These are phyloP conservation scores for Aegle marmelos DNA, from an alignment of 345 rosid species.

Conservation along the genomic window DNA sequence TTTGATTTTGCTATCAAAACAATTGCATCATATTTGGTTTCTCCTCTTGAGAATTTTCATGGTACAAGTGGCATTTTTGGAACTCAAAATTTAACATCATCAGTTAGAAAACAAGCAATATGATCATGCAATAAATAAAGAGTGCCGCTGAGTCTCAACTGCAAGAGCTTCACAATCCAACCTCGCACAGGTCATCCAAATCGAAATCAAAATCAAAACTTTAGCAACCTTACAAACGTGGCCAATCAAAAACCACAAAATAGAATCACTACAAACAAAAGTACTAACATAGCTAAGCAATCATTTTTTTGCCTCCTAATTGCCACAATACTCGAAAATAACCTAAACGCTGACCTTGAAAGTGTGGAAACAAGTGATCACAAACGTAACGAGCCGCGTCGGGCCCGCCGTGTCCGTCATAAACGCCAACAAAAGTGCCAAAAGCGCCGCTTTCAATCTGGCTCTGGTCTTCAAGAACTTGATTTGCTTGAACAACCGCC, in stretches of 20 bases:
- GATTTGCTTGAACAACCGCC: conserved; percentile 92
- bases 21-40: too few species aligned
- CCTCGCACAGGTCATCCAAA: background rate
- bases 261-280: background rate
- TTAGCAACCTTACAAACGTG: background rate
- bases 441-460: conserved; percentile 88
- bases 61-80: too few species aligned
- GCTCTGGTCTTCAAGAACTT: conserved; percentile 81
- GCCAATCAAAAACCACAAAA: conserved; percentile 1
- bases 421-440: conserved; percentile 90
- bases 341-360: conserved; percentile 56
- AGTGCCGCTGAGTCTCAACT: background rate
- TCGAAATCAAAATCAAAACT: background rate
- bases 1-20: too few species aligned
- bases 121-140: background rate
- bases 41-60: too few species aligned
- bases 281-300: background rate
- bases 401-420: conserved; percentile 94
- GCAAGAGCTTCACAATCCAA: background rate
- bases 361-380: conserved; percentile 69
- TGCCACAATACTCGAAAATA: background rate
- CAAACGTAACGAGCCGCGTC: conserved; percentile 85
- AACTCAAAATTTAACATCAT: too few species aligned
- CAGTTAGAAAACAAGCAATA: too few species aligned
- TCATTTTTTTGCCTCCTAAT: background rate